Conservation (phyloP, 2,329 filamentous ascomycete genomes). For the Fusarium pseudoanthophilum region DNA sequence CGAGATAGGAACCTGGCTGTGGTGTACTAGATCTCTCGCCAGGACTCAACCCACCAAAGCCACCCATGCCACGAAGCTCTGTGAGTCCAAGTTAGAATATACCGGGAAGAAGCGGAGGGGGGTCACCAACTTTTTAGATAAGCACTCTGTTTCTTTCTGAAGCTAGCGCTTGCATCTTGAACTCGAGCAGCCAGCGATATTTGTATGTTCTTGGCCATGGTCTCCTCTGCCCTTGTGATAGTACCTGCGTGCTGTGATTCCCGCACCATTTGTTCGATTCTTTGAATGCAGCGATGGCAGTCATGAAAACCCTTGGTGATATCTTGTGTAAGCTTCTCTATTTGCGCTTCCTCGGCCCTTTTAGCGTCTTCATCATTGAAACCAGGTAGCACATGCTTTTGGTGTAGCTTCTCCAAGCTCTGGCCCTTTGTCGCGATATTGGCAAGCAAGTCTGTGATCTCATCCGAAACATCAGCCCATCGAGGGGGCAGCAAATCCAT, state of each 20-base stretch:
- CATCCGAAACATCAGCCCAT: conserved; percentile 95
- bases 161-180: conserved; percentile 89
- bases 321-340: conserved; percentile 88
- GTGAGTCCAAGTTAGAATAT: conserved; percentile 13
- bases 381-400: conserved; percentile 95
- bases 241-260: conserved; percentile 79
- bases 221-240: conserved; percentile 86
- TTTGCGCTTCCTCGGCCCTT: conserved; percentile 85
- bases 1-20: conserved; percentile 69
- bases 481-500: conserved; percentile 96
- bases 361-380: conserved; percentile 97
- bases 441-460: conserved; percentile 84
- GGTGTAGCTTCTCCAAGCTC: conserved; percentile 89
- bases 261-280: conserved; percentile 86
- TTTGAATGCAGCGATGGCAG: conserved; percentile 89
- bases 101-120: neutral
- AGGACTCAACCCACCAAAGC: conserved; percentile 61
- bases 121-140: conserved; percentile 83
- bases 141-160: conserved; percentile 96
- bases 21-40: conserved; percentile 66
- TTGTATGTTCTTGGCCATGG: conserved; percentile 96
- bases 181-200: conserved; percentile 88
- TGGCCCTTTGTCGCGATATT: conserved; percentile 86
- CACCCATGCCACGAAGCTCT: conserved; percentile 81
- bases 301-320: conserved; percentile 91